phyloP scores from a whole-genome alignment of 495 filamentous ascomycete species.

The Penicillium desertorum region DNA sequence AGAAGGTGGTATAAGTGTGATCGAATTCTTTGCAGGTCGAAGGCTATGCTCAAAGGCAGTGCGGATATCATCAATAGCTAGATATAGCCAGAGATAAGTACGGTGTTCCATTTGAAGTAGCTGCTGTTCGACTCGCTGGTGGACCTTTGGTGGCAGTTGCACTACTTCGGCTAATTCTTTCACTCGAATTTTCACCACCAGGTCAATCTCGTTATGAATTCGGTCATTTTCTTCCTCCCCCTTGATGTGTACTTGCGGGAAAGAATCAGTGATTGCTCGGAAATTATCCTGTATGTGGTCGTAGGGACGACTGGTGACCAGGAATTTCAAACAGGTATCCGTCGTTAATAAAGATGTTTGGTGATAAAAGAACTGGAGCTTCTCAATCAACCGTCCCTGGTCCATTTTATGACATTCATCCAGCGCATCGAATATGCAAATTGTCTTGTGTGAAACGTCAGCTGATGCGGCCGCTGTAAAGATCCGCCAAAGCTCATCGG shows the following conservation, averaged over 20 bases:
- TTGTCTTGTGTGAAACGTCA: background rate
- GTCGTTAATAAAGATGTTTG: background rate
- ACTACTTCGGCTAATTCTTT: conserved; percentile 21
- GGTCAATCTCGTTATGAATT: conserved; percentile 39
- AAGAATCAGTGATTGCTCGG: conserved; percentile 14
- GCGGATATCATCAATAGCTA: too few relatives aligned
- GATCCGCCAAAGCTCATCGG: conserved; percentile 30
- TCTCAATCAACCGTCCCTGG: conserved; percentile 25
- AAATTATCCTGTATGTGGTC: conserved; percentile 32
- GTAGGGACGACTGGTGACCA: conserved; percentile 48
- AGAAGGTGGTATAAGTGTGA: too few relatives aligned
- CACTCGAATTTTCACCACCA: conserved; percentile 35
- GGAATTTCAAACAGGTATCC: conserved; percentile 35
- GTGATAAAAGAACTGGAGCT: conserved; percentile 6
- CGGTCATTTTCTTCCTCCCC: conserved; percentile 38
- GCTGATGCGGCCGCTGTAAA: conserved; percentile 10
- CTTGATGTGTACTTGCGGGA: conserved; percentile 32
- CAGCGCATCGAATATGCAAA: conserved; percentile 44
- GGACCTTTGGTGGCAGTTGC: conserved; percentile 8
- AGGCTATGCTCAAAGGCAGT: too few relatives aligned
- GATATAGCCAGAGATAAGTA: too few relatives aligned
- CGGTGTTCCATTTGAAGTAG: too few relatives aligned
- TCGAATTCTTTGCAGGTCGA: too few relatives aligned
- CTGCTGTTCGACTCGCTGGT: too few relatives aligned
- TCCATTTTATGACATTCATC: conserved; percentile 38